Conservation (phyloP, 2,329 filamentous ascomycete species). For the Stemphylium beticola region DNA sequence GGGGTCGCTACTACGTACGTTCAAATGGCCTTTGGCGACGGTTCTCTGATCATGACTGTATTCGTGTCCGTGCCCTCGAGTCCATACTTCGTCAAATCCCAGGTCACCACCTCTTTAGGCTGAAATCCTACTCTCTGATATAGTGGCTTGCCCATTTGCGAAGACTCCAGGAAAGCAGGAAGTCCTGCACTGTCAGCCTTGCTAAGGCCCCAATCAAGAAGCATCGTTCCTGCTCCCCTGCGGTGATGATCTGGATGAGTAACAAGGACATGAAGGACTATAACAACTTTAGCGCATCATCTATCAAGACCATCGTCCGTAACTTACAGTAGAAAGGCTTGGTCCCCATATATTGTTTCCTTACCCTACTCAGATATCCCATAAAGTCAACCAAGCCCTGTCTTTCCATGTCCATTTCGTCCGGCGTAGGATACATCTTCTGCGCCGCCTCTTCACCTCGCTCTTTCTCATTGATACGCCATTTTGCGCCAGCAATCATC, state of each 20-base stretch:
- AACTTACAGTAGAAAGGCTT: slow-evolving; percentile 45
- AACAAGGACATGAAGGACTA: slow-evolving; percentile 41
- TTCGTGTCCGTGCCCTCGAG: slow-evolving; percentile 33
- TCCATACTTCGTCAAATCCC: slow-evolving; percentile 40
- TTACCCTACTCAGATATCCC: slow-evolving; percentile 29
- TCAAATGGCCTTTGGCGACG: not conserved
- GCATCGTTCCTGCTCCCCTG: slow-evolving; percentile 50
- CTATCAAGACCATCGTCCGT: not conserved
- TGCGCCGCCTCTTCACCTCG: slow-evolving; percentile 41
- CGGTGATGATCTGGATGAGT: slow-evolving; percentile 51
- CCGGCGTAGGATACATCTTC: slow-evolving; percentile 34
- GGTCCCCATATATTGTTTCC: slow-evolving; percentile 41
- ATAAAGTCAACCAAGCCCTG: slow-evolving; percentile 38
- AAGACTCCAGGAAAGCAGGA: slow-evolving; percentile 52
- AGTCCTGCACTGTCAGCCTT: slow-evolving; percentile 50
- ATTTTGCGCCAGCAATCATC: slow-evolving; percentile 46
- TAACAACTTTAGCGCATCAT: not conserved
- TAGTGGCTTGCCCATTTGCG: slow-evolving; percentile 48
- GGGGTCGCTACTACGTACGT: not conserved
- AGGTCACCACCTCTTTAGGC: slow-evolving; percentile 21
- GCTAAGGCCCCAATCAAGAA: slow-evolving; percentile 49
- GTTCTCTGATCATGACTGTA: slow-evolving; percentile 41
- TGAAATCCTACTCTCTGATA: slow-evolving; percentile 46
- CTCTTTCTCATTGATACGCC: slow-evolving; percentile 44
- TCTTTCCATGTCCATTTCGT: slow-evolving; percentile 31